A percentile compares a stretch with the other conserved stretches of the same genome.
Conservation (phyloP, 768 basidiomycete genomes). For the Agaricus blazei region DNA sequence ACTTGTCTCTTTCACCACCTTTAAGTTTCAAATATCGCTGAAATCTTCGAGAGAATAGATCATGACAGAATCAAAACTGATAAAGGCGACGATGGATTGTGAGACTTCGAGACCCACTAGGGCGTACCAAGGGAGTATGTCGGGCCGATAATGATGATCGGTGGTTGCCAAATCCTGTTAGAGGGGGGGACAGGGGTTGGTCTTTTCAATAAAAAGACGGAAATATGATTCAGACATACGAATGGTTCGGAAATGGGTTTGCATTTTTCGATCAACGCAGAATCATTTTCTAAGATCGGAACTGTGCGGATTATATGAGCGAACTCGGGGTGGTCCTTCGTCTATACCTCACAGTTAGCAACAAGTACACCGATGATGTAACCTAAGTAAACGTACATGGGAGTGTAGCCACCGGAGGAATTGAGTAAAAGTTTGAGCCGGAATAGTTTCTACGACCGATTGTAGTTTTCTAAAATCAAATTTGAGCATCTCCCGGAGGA, state of each 20-base stretch:
- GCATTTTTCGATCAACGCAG: not conserved
- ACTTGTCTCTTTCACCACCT: too few species aligned
- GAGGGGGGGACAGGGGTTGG: too few species aligned
- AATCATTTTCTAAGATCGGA: not conserved
- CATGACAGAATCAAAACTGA: not conserved
- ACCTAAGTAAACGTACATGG: not conserved
- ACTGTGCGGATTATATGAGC: not conserved
- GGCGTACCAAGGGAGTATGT: not conserved
- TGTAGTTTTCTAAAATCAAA: not conserved
- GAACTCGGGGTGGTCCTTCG: not conserved
- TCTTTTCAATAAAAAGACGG: too few species aligned
- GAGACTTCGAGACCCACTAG: not conserved
- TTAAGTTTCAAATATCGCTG: not conserved
- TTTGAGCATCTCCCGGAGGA: not conserved
- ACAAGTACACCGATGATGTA: not conserved
- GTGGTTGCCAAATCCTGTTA: not conserved
- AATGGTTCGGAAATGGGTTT: not conserved
- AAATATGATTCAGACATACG: not conserved
- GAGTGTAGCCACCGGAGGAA: not conserved
- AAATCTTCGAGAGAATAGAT: not conserved
- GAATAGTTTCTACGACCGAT: not conserved
- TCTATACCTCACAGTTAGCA: not conserved
- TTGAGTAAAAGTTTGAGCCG: not conserved
- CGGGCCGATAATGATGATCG: not conserved
- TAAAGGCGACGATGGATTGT: not conserved